Evolutionary conservation across 2,329 filamentous ascomycete species (phyloP).

Genomic region (Beauveria australis): DNA sequence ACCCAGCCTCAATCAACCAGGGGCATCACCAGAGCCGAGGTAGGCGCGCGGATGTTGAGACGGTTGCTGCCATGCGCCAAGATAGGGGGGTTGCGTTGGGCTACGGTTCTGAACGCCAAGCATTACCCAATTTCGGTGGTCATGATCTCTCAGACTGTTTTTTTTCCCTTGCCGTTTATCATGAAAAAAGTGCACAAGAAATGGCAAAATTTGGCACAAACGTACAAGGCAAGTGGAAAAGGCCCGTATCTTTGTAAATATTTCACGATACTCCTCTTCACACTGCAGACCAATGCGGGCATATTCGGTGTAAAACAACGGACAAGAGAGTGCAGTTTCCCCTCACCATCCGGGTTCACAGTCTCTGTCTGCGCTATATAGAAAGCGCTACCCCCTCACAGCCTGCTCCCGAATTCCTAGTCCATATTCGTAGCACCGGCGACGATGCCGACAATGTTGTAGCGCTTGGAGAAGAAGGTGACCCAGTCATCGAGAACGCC

Average conservation of each 20-base stretch:
- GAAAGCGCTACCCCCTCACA: background rate
- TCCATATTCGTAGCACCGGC: slow-evolving; percentile 52
- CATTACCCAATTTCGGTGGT: background rate
- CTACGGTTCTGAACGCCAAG: background rate
- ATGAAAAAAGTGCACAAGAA: too few species aligned
- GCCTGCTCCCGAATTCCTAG: slow-evolving; percentile 16
- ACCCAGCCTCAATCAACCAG: too few species aligned
- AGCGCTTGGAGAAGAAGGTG: slow-evolving; percentile 93
- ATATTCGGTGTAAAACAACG: background rate
- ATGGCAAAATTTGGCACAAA: background rate
- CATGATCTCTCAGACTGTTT: background rate
- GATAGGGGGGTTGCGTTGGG: background rate
- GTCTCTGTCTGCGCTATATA: background rate
- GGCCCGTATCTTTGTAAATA: background rate
- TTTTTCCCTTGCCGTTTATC: too few species aligned
- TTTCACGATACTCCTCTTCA: background rate
- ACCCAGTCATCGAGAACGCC: slow-evolving; percentile 83
- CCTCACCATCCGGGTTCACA: background rate
- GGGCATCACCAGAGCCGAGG: background rate
- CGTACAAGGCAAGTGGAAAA: background rate
- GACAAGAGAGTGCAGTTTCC: background rate
- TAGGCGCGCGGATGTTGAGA: background rate
- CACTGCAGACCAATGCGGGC: background rate
- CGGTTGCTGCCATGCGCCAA: background rate
- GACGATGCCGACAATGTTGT: slow-evolving; percentile 75